Evolutionary conservation across 176 grass and related monocot species (phyloP), one percentile per base, ranked within the genome.

Genomic region (Paspalum vaginatum): DNA sequence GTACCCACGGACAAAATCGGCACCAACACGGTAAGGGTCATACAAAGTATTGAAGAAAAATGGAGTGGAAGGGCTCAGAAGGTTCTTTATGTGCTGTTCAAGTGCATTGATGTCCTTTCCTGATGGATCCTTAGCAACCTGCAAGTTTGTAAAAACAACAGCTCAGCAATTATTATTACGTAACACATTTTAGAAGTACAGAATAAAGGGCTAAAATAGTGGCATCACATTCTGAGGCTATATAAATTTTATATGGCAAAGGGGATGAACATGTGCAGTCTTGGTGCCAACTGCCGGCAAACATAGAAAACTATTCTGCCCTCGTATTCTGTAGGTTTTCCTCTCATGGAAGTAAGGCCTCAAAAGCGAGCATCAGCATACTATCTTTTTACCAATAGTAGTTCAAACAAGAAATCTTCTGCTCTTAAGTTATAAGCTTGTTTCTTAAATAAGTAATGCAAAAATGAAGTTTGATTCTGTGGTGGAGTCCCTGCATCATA

Each of bases 31-130:
- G 87, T 87, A 92, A 0, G 91, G 91, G 47, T 92, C 91, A 15
- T 92, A 92, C 43, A 92, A 22, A 69, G 91, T 89, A 77, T 92
- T 89, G 67, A 92, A 92, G 72, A 92, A 92, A 70, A 87, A 92
- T 53, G 91, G 91, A 51, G 87, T 92, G 20, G 91, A 92, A 74
- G 91, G 91, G 72, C 65, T 87, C 53, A 92, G 51, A 75, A 89
- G 91, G 68, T 92, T 92, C 52, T 87, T 87, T 66, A 92, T 89
- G 59, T 89, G 91, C 52, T 92, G 83, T 56, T 86, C 90, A 48
- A 92, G 86, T 71, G 90, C 90, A 86, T 92, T 88, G 56, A 92
- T 86, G 48, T 92, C 84, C 57, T 92, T 87, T 75, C 87, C 87
- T 47, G 84, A 84, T 78, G 91, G 91, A 62, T 92, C 91, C 65